Percentiles rank a stretch among this genome's conserved stretches.
Evolutionary conservation across 2,329 filamentous ascomycete genomes (phyloP).

Genomic region (Coleophoma cylindrospora): DNA sequence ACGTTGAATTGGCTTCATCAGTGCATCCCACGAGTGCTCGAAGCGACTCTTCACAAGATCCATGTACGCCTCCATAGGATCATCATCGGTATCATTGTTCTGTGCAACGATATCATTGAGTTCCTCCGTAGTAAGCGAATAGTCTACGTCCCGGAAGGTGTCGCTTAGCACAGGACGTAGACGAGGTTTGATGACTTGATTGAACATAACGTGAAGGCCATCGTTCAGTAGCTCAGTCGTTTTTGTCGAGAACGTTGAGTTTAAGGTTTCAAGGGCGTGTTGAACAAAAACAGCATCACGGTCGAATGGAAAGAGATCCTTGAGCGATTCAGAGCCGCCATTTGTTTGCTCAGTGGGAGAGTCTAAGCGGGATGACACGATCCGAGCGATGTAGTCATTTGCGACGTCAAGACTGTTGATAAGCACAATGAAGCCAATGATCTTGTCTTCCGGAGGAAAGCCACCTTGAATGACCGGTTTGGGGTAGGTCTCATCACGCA

Average conservation of each 20-base stretch:
- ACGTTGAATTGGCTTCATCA: constrained; percentile 80
- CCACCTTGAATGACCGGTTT: constrained; percentile 72
- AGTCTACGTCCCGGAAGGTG: constrained; percentile 88
- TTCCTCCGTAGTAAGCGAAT: constrained; percentile 63
- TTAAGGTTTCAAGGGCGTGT: constrained; percentile 62
- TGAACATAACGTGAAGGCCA: constrained; percentile 79
- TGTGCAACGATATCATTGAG: constrained; percentile 49
- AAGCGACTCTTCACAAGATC: constrained; percentile 76
- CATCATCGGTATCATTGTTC: constrained; percentile 37
- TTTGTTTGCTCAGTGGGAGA: constrained; percentile 36
- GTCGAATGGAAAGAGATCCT: constrained; percentile 73
- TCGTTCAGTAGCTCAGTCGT: constrained; percentile 78
- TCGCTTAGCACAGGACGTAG: constrained; percentile 81
- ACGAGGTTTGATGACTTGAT: constrained; percentile 79
- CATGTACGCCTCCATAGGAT: constrained; percentile 40
- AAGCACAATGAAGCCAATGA: constrained; percentile 84
- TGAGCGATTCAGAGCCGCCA: constrained; percentile 34
- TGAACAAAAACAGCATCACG: constrained; percentile 68
- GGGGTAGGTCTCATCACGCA: constrained; percentile 94
- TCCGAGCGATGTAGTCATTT: constrained; percentile 84
- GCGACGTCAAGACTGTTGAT: constrained; percentile 95
- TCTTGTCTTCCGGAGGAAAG: constrained; percentile 80
- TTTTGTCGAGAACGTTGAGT: constrained; percentile 70
- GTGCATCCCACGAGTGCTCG: constrained; percentile 76
- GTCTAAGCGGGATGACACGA: constrained; percentile 65